These are phyloP conservation scores for Solanum hybrid DNA, from an alignment of 305 asterid species.

Conservation along the genomic window DNA sequence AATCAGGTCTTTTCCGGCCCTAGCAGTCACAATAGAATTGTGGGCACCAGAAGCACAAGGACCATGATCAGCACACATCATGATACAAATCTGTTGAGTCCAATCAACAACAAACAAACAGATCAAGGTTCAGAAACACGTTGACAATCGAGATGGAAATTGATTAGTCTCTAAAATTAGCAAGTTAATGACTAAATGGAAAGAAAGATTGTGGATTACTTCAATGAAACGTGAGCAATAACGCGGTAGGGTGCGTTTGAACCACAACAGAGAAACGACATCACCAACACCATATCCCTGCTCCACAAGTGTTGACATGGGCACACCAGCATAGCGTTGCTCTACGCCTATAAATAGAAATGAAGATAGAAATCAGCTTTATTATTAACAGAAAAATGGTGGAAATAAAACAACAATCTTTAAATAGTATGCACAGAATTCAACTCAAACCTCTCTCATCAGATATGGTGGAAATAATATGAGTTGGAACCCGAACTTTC, in stretches of 20 bases:
- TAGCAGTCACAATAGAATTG: constrained; percentile 80
- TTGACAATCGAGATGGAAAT: not conserved
- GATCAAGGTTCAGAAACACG: not conserved
- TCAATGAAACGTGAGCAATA: constrained; percentile 90
- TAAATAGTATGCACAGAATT: not conserved
- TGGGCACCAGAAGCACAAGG: constrained; percentile 96
- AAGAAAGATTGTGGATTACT: constrained; percentile 20
- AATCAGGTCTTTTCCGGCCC: constrained; percentile 95
- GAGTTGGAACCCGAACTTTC: constrained; percentile 96
- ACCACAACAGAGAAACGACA: constrained; percentile 88
- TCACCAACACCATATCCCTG: constrained; percentile 92
- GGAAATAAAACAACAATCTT: not conserved
- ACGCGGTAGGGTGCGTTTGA: constrained; percentile 88
- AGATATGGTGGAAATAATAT: constrained; percentile 90
- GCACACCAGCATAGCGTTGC: constrained; percentile 86
- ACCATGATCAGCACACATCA: constrained; percentile 77
- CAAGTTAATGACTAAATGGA: not conserved
- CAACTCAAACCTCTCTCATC: constrained; percentile 18
- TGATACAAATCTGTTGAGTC: not conserved
- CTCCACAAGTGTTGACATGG: constrained; percentile 91
- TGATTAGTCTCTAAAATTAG: not conserved
- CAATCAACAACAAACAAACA: not conserved
- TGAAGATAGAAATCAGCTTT: constrained; percentile 4
- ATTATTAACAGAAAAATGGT: not conserved
- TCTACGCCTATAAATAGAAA: constrained; percentile 64